Base-by-base conservation (phyloP, 805 yeast genomes). In the Cyberlindnera misumaiensis region DNA sequence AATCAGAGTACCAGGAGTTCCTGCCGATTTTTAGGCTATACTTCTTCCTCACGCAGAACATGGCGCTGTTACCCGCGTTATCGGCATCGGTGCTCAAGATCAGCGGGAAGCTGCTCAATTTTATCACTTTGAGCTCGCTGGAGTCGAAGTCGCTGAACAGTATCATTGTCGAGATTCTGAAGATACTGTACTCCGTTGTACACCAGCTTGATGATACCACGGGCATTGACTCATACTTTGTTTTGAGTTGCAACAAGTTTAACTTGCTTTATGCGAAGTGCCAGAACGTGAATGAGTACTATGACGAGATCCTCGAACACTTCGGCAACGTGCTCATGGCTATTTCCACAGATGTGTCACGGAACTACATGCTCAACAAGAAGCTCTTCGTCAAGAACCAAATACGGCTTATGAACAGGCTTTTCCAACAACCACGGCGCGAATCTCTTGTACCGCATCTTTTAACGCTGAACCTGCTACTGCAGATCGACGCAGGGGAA, bases 401-500 rank as follows among this genome's bases (percentile, higher is more conserved):
- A 26, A 44, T 52, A 3, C 32, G 35, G 15, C 41, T 43, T 3
- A 12, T 53, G 7, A 53, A 55, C 30, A 51, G 31, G 11, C 38
- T 40, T 2, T 37, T 34, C 6, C 5, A 12, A 1, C 20, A 17
- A 9, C 18, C 13, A 5, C 24, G 33, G 10, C 16, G 26, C 8
- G 24, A 35, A 11, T 31, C 51, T 2, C 47, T 51, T 1, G 42
- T 38, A 7, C 38, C 51, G 5, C 42, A 45, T 8, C 27, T 55
- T 7, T 29, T 52, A 2, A 43, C 54, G 0, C 34, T 53, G 11
- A 43, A 39, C 24, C 36, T 50, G 0, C 29, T 53, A 2, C 32
- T 55, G 5, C 44, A 53, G 5, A 47, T 53, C 22, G 58, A 70
- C 51, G 49, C 68, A 53, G 48, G 70, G 47, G 49, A 69, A 59